Evolutionary conservation across 73 alveolate genomes (phyloP), one percentile per base, ranked within the genome.

Genomic region (Paraurostyla sp.): DNA sequence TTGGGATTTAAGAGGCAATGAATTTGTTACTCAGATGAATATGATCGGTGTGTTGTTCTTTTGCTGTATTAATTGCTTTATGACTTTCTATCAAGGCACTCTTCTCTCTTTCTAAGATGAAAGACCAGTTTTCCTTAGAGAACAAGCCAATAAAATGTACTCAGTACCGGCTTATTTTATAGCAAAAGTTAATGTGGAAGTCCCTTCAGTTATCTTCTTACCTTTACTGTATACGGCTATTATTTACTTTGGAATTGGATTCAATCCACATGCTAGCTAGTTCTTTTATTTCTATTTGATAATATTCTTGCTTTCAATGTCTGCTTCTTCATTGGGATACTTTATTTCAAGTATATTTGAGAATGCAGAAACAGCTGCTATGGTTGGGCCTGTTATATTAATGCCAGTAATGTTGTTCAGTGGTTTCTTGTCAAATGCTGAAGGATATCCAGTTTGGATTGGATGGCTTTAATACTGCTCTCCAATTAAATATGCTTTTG

Each of bases 61-160:
- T 45, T 59, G 88, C 15, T 36, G 85, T 48, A 58, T 85, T 4
- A 63, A 54, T 73, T 48, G 52, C 38, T 87, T 93, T 22, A 54
- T 92, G 52, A 68, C 73, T 18, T 51, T 75, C 32, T 43, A 60
- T 29, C 45, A 57, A 88, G 76, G 85, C 20, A 59, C 93, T 32
- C 60, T 92, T 0, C 71, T 82, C 46, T 71, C 93, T 25, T 90
- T 84, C 71, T 82, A 85, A 0, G 57, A 80, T 45, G 94, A 92
- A 80, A 76, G 96, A 65, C 91, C 94, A 40, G 80, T 92, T 29
- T 92, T 92, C 86, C 78, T 92, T 15, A 87, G 94, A 87, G 96
- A 92, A 80, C 43, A 89, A 71, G 90, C 88, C 42, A 92, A 88
- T 65, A 87, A 92, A 51, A 49, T 86, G 22, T 92, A 92, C 54